phyloP scores from a whole-genome alignment of 2,329 filamentous ascomycete genomes.

The Dothidotthia symphoricarpi region DNA sequence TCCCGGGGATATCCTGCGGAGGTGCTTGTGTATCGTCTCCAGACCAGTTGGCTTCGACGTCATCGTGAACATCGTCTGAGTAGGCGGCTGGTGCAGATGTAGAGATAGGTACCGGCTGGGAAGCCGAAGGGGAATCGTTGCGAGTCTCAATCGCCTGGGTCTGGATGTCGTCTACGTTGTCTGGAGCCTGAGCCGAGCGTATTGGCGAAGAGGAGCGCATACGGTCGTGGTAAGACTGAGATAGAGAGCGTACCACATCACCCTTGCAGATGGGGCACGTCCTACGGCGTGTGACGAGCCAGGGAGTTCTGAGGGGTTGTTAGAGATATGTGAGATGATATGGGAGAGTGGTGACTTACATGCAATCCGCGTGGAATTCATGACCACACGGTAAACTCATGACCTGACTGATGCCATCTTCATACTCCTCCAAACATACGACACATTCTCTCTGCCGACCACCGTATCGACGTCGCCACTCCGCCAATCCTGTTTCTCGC shows the following conservation, averaged over 20 bases:
- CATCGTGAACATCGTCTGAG: conserved; percentile 15
- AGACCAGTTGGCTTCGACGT: conserved; percentile 39
- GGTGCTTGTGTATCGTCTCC: conserved; percentile 45
- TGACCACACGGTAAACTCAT: conserved; percentile 98
- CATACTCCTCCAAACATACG: conserved; percentile 93
- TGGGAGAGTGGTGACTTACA: conserved; percentile 63
- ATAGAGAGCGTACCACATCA: conserved; percentile 69
- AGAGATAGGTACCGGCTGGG: conserved; percentile 46
- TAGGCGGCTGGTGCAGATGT: conserved; percentile 11
- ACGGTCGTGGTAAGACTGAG: conserved; percentile 35
- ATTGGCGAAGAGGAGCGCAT: conserved; percentile 22
- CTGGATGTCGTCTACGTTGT: conserved; percentile 48
- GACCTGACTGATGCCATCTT: conserved; percentile 88
- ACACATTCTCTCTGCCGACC: conserved; percentile 81
- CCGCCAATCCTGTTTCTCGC: conserved; percentile 49
- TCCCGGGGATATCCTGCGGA: conserved; percentile 14
- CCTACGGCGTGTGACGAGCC: conserved; percentile 89
- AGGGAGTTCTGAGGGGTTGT: conserved; percentile 69
- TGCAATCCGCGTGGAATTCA: conserved; percentile 97
- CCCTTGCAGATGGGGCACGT: conserved; percentile 99
- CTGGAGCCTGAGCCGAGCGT: conserved; percentile 20
- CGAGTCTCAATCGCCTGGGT: conserved; percentile 46
- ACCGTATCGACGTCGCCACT: conserved; percentile 59
- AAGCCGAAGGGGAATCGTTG: conserved; percentile 52
- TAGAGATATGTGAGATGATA: conserved; percentile 10